Evolutionary conservation across 169 alveolate species (phyloP), one percentile per base, ranked within the genome.

Genomic region (Condylostoma magnum): DNA sequence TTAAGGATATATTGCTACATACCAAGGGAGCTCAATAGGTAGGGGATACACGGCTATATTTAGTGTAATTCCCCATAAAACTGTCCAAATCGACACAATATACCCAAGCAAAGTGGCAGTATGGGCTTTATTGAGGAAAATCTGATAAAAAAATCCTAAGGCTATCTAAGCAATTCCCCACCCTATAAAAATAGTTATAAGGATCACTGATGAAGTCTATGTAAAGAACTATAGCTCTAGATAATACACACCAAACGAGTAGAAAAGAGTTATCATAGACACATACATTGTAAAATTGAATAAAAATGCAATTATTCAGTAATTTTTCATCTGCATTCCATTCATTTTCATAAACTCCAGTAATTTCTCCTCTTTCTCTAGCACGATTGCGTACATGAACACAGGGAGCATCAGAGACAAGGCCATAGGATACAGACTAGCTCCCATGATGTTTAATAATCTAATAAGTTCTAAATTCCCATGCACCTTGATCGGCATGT

Each of bases 91-190:
- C 12, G 96, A 79, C 25, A 87, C 52, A 68, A 86, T 57, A 75
- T 91, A 91, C 3, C 96, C 96, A 31, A 87, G 52, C 31, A 91
- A 74, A 6, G 92, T 74, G 5, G 96, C 90, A 27, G 86, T 77
- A 66, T 90, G 69, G 0, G 93, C 91, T 69, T 87, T 77, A 10
- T 71, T 58, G 33, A 90, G 56, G 56, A 90, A 87, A 20, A 75
- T 82, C 56, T 86, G 78, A 56, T 83, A 83, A 67, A 90, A 87
- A 66, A 83, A 84, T 0, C 94, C 87, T 18, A 90, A 54, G 3
- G 92, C 83, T 31, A 90, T 84, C 76, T 90, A 83, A 37, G 80
- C 52, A 30, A 83, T 47, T 18, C 96, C 96, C 96, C 96, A 90
- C 31, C 84, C 89, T 22, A 74, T 41, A 8, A 8, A 8, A 41